Base-by-base conservation (phyloP, 2,329 filamentous ascomycete species). In the Alternaria metachromatica region DNA sequence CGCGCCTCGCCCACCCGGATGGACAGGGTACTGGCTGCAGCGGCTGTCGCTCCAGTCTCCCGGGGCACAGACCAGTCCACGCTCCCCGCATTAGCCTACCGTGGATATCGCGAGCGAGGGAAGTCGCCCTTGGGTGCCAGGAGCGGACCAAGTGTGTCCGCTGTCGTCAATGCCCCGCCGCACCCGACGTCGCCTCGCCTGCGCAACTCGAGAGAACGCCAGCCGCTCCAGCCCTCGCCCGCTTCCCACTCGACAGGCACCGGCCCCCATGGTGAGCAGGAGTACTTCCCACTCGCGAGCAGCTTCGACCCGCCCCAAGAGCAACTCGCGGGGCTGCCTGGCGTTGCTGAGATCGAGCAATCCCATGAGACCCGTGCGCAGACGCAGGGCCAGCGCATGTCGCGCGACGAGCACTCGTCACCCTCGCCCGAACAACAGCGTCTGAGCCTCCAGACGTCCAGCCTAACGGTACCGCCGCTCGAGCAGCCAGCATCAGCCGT, bases 131-230 rank as follows among this genome's bases (percentile, higher is more conserved):
- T 66, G 53, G 71, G 64, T 41, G 37, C 64, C 13, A 66, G 64
- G 43, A 68, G 61, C 44, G 72, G 72, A 25, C 71, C 69, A 50
- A 76, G 71, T 61, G 66, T 77, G 48, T 64, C 74, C 51, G 76
- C 76, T 56, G 70, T 76, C 59, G 74, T 78, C 25, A 72, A 71
- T 55, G 72, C 71, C 55, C 68, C 74, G 45, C 76, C 69, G 55
- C 68, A 70, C 26, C 76, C 75, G 18, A 63, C 73, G 28, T 79
- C 77, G 30, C 77, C 77, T 18, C 76, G 76, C 41, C 62, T 79
- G 44, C 75, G 77, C 25, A 76, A 78, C 46, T 78, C 77, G 13
- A 68, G 75, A 59, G 77, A 79, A 60, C 59, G 77, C 20, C 76
- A 77, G 55, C 62, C 73, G 8, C 65, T 76, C 20, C 71, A 73